Percentiles rank a stretch among this genome's conserved stretches.
Evolutionary conservation across 2,329 filamentous ascomycete species (phyloP).

Genomic region (Nothophaeocryptopus gaeumannii): DNA sequence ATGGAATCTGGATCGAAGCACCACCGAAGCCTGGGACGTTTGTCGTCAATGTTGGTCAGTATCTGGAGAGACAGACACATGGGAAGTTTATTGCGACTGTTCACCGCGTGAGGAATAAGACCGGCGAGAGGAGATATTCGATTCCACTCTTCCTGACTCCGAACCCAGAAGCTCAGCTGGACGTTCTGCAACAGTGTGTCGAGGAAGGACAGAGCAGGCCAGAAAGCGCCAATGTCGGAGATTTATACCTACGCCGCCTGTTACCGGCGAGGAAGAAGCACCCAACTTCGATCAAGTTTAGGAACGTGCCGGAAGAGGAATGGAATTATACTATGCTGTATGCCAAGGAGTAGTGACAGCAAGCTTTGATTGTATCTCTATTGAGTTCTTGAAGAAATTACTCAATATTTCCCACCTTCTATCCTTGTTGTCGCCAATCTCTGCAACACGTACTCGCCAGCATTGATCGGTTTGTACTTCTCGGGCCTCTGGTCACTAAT

Average conservation of each 20-base stretch:
- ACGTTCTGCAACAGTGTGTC: conserved; percentile 33
- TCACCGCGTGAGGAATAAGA: conserved; percentile 41
- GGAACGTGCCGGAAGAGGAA: conserved; percentile 35
- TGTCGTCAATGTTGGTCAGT: conserved; percentile 44
- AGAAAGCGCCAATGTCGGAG: conserved; percentile 13
- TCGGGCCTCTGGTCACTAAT: conserved; percentile 33
- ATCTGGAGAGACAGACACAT: conserved; percentile 42
- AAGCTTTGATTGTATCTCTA: no score
- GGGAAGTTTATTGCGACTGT: conserved; percentile 41
- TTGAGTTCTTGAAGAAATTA: no score
- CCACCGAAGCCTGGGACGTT: conserved; percentile 37
- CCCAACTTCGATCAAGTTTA: conserved; percentile 39
- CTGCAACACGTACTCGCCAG: conserved; percentile 40
- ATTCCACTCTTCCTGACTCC: conserved; percentile 43
- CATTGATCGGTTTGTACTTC: conserved; percentile 35
- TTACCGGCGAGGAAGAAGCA: conserved; percentile 38
- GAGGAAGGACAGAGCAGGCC: conserved; percentile 20
- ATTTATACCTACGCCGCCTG: conserved; percentile 36
- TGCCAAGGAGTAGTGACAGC: conserved; percentile 5
- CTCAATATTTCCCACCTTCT: conserved; percentile 1
- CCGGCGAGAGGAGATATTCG: conserved; percentile 40
- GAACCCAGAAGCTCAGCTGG: conserved; percentile 35
- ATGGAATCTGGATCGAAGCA: conserved; percentile 42
- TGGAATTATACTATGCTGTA: conserved; percentile 29
- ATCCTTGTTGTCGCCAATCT: conserved; percentile 25